Evolutionary conservation across 2,329 filamentous ascomycete genomes (phyloP).

Genomic region (Penicillium aurantiogriseum): DNA sequence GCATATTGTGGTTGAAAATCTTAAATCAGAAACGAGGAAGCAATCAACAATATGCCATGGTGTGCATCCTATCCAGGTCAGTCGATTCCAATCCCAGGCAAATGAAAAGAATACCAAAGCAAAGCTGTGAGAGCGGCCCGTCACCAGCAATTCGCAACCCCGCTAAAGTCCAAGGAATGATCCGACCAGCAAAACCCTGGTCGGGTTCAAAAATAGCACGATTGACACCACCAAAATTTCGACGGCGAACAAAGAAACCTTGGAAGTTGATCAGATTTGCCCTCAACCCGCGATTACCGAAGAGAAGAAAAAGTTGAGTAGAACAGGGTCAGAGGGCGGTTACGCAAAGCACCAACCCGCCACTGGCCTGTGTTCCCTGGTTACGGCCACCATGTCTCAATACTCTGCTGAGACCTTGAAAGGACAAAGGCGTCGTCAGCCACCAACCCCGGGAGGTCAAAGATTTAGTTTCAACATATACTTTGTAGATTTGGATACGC

Average conservation of each 20-base stretch:
- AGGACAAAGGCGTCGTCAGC: conserved; percentile 4
- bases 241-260: neutral
- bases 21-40: neutral
- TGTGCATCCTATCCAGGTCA: neutral
- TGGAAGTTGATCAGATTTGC: neutral
- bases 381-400: neutral
- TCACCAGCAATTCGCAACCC: neutral
- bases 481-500: neutral
- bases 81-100: neutral
- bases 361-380: conserved; percentile 9
- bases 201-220: neutral
- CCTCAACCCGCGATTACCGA: conserved; percentile 5
- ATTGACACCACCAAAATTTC: neutral
- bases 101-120: neutral
- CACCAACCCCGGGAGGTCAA: conserved; percentile 1
- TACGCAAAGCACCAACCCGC: conserved; percentile 7
- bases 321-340: conserved; percentile 4
- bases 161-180: neutral
- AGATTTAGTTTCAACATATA: neutral
- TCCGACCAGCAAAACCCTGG: neutral
- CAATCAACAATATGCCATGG: neutral
- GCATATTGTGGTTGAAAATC: neutral
- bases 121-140: neutral
- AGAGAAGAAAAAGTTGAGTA: neutral
- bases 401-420: neutral